Percentiles rank a stretch among this genome's conserved stretches.
phyloP scores from a whole-genome alignment of 352 stramenopile genomes.

The Phytophthora palmivora region DNA sequence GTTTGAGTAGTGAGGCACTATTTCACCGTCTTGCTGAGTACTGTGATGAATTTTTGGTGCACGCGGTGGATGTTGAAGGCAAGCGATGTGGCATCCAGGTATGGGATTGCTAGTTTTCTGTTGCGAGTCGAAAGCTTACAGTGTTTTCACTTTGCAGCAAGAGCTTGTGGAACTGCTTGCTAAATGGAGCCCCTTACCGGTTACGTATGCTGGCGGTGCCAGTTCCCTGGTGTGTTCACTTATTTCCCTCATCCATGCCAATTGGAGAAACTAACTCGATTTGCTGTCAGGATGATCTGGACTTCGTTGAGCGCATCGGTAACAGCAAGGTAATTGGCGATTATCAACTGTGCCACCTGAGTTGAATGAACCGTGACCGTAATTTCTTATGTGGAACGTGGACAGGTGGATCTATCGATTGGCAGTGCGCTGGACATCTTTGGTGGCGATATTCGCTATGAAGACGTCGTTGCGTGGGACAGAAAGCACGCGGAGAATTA shows the following conservation, averaged over 20 bases:
- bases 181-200: slow-evolving; percentile 92
- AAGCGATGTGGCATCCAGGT: slow-evolving; percentile 95
- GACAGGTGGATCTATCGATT: slow-evolving; percentile 96
- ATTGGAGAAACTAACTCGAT: neutral
- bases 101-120: neutral
- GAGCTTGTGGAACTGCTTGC: slow-evolving; percentile 95
- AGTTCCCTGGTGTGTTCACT: slow-evolving; percentile 74
- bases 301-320: slow-evolving; percentile 94
- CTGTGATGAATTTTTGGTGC: slow-evolving; percentile 98
- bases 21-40: slow-evolving; percentile 91
- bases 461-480: slow-evolving; percentile 94
- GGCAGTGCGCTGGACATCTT: slow-evolving; percentile 98
- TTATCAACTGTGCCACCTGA: too few relatives aligned
- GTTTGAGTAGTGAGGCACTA: slow-evolving; percentile 65
- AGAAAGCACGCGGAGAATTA: slow-evolving; percentile 34
- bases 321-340: slow-evolving; percentile 71
- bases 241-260: neutral
- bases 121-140: neutral
- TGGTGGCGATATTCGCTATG: slow-evolving; percentile 94
- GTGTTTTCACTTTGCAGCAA: slow-evolving; percentile 60
- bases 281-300: slow-evolving; percentile 89
- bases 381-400: neutral
- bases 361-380: neutral
- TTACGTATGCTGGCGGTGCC: slow-evolving; percentile 98
- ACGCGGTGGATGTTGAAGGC: slow-evolving; percentile 98